Base-by-base conservation (phyloP, 768 basidiomycete genomes). In the Serpula lacrymans region DNA sequence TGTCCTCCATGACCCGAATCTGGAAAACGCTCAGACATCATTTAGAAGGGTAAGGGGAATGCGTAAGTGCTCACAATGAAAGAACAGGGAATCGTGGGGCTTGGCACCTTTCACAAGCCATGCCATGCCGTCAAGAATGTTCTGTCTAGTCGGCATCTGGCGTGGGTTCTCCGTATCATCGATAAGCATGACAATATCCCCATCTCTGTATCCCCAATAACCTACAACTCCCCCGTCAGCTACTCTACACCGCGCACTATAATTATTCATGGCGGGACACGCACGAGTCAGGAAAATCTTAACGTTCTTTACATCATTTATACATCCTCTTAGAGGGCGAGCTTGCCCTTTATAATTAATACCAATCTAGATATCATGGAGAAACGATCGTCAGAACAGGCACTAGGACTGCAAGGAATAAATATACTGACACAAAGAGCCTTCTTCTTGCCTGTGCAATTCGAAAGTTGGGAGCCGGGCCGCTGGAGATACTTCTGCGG, bases 1-100 rank as follows among this genome's bases (percentile, higher is more conserved):
- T 94, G 93, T 8, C 93, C 95, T n/a, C 96, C 95, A 52, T 97
- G 94, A 0, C 94, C 95, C 1, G 93, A 95, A 63, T 90, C 86
- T 88, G 42, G 4, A 23, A 18, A 34, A 30, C 4, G 31, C 10
- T 8, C 9, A 43, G 12, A 27, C 30, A 24, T 14, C 18, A 18
- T 39, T 3, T 5, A 24, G 16, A 28, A 13, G 9, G 32, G n/a
- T 10, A 26, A 39, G 0, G 5, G 25, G 20, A 5, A 14, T 31
- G 24, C 13, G 24, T n/a, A 13, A 14, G 22, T n/a, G 31, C 63
- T 42, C 42, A 64, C 81, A 89, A 48, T 89, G 88, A 51, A 89
- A 81, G 57, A 88, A 88, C 3, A 89, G 63, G 2, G 86, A 80
- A 58, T 89, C 87, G 41, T 88, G 75, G 2, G 75, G 69, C 29